These are phyloP conservation scores for Cryptococcus neoformans DNA, from an alignment of 1,284 basidiomycete species.

Conservation along the genomic window DNA sequence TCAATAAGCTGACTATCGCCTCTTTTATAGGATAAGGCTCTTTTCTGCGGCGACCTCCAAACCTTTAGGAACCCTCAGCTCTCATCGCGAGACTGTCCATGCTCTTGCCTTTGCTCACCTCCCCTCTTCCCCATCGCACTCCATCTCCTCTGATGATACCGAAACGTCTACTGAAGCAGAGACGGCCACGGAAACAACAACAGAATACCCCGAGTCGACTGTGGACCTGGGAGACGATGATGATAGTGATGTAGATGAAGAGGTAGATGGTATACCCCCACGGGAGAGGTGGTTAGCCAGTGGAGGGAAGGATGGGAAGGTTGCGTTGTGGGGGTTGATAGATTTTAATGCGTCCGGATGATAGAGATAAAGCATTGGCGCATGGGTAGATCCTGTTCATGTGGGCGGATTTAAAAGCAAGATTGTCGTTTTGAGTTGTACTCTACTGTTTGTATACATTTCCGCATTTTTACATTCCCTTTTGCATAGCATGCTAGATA, in stretches of 20 bases:
- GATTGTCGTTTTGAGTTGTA: no score
- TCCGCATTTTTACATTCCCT: no score
- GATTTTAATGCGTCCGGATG: conserved; percentile 52
- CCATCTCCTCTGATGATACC: neutral
- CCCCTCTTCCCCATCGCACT: neutral
- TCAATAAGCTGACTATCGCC: neutral
- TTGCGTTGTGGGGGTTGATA: conserved; percentile 75
- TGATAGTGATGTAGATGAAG: conserved; percentile 56
- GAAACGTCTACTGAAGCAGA: no score
- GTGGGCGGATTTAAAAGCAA: no score
- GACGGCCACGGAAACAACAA: no score
- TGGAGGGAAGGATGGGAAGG: conserved; percentile 68
- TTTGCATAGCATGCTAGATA: no score
- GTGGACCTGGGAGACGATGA: conserved; percentile 10
- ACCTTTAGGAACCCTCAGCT: conserved; percentile 69
- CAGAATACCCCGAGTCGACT: conserved; percentile 9
- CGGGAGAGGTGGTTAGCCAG: conserved; percentile 63
- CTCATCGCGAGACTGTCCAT: conserved; percentile 73
- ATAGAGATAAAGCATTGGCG: no score
- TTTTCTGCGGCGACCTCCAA: conserved; percentile 74
- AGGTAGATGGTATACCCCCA: conserved; percentile 53
- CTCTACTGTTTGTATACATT: no score
- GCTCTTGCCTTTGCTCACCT: conserved; percentile 62
- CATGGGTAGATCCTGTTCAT: no score
- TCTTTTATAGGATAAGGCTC: conserved; percentile 61